Evolutionary conservation across 2,329 filamentous ascomycete species (phyloP).

Genomic region (Aspergillus glaucus): DNA sequence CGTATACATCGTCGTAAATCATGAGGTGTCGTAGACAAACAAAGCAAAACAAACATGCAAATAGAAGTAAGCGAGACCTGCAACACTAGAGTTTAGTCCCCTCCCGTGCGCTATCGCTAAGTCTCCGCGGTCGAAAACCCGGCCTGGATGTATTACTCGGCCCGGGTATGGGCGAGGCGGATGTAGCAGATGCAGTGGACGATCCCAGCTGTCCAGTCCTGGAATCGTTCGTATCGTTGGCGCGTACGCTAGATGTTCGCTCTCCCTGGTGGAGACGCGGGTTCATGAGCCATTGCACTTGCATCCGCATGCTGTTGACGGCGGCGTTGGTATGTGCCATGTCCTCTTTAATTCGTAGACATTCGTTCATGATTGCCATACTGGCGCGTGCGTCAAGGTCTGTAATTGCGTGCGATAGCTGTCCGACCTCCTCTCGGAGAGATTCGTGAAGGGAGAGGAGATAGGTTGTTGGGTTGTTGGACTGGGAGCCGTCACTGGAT

Average conservation of each 20-base stretch:
- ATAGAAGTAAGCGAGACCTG: too few relatives aligned
- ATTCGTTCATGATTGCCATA: conserved; percentile 60
- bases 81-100: conserved; percentile 30
- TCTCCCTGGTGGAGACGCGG: conserved; percentile 45
- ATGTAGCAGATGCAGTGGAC: not conserved
- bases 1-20: not conserved
- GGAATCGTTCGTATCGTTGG: conserved; percentile 6
- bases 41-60: too few relatives aligned
- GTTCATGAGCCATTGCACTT: conserved; percentile 58
- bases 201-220: not conserved
- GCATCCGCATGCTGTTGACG: conserved; percentile 53
- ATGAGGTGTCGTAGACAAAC: not conserved
- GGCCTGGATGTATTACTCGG: conserved; percentile 19
- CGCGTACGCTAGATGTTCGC: conserved; percentile 16
- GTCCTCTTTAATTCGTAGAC: conserved; percentile 55
- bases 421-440: conserved; percentile 53
- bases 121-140: conserved; percentile 25
- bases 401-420: conserved; percentile 49
- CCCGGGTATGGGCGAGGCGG: conserved; percentile 7
- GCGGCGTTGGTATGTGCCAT: conserved; percentile 57
- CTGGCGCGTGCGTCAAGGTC: conserved; percentile 56
- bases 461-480: conserved; percentile 46
- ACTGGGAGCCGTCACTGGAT: conserved; percentile 17
- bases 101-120: conserved; percentile 37
- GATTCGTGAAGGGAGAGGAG: conserved; percentile 56